Percentiles rank a stretch among this genome's conserved stretches.
phyloP scores from a whole-genome alignment of 257 asterid species.

The Gardenia jasminoides region DNA sequence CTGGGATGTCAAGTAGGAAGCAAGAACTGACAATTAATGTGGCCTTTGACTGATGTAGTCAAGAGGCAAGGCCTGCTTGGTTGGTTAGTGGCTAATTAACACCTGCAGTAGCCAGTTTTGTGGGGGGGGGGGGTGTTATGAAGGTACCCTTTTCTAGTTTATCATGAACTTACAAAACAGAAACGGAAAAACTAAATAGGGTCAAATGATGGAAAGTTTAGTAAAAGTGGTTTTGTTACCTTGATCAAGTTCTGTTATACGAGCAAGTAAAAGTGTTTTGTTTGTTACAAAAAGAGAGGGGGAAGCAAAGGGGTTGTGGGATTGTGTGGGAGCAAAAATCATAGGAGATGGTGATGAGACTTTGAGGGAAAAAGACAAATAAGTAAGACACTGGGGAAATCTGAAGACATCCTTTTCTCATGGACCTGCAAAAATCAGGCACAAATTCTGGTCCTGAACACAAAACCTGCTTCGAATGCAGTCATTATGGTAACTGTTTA shows the following conservation, averaged over 20 bases:
- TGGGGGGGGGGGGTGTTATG: no score
- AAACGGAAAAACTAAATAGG: background rate
- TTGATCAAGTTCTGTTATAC: background rate
- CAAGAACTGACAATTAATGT: background rate
- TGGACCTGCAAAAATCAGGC: conserved; percentile 61
- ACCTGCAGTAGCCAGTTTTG: no score
- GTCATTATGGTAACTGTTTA: conserved; percentile 55
- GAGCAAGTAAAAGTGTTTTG: background rate
- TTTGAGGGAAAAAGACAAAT: conserved; percentile 21
- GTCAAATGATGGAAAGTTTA: background rate
- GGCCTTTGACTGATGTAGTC: background rate
- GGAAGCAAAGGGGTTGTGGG: background rate
- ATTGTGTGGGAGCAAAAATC: conserved; percentile 16
- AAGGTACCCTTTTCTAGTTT: background rate
- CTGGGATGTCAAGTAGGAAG: background rate
- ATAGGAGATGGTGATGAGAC: conserved; percentile 1
- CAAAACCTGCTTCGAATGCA: conserved; percentile 39
- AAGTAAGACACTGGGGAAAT: conserved; percentile 9
- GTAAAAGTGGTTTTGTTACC: no score
- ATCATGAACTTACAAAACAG: background rate
- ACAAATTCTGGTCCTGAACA: conserved; percentile 51
- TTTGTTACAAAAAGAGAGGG: background rate
- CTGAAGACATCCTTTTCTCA: conserved; percentile 46
- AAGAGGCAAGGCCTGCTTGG: background rate
- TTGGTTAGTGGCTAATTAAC: background rate